These are phyloP conservation scores for Aspergillus flavus DNA, from an alignment of 2,329 filamentous ascomycete species.

Conservation along the genomic window DNA sequence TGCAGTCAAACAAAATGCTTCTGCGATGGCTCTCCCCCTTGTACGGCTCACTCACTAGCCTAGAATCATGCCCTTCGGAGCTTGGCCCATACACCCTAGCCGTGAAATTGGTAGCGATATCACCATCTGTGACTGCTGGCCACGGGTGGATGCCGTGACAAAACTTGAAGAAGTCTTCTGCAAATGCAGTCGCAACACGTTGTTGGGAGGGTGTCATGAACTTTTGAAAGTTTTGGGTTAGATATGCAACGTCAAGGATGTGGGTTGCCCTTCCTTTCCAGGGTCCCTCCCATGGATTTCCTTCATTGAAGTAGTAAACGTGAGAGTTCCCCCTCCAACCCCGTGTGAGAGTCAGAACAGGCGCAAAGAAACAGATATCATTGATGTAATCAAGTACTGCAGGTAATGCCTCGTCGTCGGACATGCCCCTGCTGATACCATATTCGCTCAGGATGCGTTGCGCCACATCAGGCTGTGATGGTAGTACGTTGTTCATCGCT, in stretches of 20 bases:
- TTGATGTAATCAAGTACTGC: constrained; percentile 48
- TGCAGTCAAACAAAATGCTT: constrained; percentile 27
- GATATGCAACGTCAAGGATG: constrained; percentile 49
- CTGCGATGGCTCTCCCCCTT: constrained; percentile 27
- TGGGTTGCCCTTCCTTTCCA: constrained; percentile 46
- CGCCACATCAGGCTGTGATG: constrained; percentile 26
- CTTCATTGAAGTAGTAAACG: constrained; percentile 52
- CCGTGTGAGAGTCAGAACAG: constrained; percentile 45
- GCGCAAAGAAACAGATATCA: constrained; percentile 52
- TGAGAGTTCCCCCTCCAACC: constrained; percentile 39
- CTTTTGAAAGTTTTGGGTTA: constrained; percentile 52
- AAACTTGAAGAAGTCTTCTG: constrained; percentile 43
- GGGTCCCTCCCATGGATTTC: constrained; percentile 50
- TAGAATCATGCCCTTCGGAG: constrained; percentile 7
- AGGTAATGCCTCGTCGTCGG: constrained; percentile 47
- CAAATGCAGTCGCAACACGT: constrained; percentile 36
- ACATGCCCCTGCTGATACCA: constrained; percentile 35
- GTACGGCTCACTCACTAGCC: constrained; percentile 19
- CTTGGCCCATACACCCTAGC: constrained; percentile 33
- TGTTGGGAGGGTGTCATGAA: constrained; percentile 37
- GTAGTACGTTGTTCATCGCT: constrained; percentile 23
- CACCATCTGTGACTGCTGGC: constrained; percentile 24
- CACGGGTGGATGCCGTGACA: constrained; percentile 40
- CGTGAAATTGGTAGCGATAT: constrained; percentile 23
- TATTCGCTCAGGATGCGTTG: constrained; percentile 43